These are phyloP conservation scores for Aspergillus sergii DNA, from an alignment of 2,329 filamentous ascomycete species.

Conservation along the genomic window DNA sequence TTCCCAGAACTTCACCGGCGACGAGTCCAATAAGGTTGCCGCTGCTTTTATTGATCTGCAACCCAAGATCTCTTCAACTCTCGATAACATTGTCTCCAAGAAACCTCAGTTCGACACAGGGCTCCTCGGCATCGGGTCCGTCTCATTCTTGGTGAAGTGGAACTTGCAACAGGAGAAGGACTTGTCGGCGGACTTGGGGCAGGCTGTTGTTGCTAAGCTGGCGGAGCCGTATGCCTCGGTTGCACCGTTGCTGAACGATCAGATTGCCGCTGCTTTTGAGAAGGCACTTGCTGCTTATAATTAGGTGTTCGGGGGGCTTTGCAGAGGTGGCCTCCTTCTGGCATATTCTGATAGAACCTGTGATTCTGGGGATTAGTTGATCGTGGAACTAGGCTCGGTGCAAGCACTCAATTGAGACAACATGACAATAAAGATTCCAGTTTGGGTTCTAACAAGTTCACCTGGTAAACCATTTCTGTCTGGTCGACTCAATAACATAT, in stretches of 20 bases:
- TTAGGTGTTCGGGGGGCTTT: neutral
- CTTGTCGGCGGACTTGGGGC: slow-evolving; percentile 17
- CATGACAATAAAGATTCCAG: too few species aligned
- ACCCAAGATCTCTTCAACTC: slow-evolving; percentile 21
- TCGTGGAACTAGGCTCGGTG: neutral
- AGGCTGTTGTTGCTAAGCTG: slow-evolving; percentile 17
- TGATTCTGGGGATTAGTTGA: neutral
- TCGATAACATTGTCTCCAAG: slow-evolving; percentile 21
- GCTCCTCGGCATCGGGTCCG: slow-evolving; percentile 19
- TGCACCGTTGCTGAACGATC: slow-evolving; percentile 18
- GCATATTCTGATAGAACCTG: neutral
- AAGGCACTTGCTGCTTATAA: slow-evolving; percentile 19
- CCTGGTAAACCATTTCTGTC: neutral
- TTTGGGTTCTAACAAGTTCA: neutral
- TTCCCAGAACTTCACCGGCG: slow-evolving; percentile 20
- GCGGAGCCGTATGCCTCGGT: slow-evolving; percentile 16
- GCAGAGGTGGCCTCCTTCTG: neutral
- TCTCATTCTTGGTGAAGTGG: slow-evolving; percentile 20
- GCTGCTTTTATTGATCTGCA: slow-evolving; percentile 17
- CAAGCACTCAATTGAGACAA: too few species aligned
- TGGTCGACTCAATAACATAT: neutral
- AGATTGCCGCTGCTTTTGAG: slow-evolving; percentile 20
- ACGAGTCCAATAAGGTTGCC: slow-evolving; percentile 19
- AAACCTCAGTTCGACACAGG: slow-evolving; percentile 22
- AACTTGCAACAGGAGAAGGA: slow-evolving; percentile 19